phyloP scores from a whole-genome alignment of 768 basidiomycete genomes.

The Phlegmacium glaucopus region DNA sequence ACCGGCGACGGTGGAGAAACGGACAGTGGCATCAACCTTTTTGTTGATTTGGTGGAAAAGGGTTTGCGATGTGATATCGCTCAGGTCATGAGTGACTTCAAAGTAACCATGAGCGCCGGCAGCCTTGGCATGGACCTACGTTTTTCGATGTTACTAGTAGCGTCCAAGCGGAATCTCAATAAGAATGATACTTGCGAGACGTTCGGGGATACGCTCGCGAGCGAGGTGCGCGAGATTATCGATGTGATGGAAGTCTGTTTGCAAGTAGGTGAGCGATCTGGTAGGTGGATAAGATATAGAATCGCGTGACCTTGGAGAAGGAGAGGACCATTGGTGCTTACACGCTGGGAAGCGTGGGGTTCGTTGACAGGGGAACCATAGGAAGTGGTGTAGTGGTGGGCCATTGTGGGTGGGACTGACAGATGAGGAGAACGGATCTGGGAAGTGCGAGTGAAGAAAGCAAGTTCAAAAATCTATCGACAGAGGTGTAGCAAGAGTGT shows the following conservation, averaged over 20 bases:
- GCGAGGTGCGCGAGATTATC: slow-evolving; percentile 91
- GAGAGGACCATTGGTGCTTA: no score
- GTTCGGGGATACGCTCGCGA: slow-evolving; percentile 94
- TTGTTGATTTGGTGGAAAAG: slow-evolving; percentile 65
- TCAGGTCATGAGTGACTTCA: slow-evolving; percentile 81
- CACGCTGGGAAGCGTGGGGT: no score
- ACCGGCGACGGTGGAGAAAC: slow-evolving; percentile 94
- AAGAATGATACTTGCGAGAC: slow-evolving; percentile 54
- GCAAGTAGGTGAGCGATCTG: no score
- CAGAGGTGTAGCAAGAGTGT: no score
- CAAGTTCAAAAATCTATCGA: no score
- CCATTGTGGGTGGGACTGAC: no score
- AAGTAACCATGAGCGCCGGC: slow-evolving; percentile 94
- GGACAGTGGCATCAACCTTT: slow-evolving; percentile 70
- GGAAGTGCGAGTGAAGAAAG: no score
- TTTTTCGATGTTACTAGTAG: slow-evolving; percentile 24
- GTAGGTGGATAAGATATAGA: no score
- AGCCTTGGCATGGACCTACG: slow-evolving; percentile 87
- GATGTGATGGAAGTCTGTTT: slow-evolving; percentile 90
- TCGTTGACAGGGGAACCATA: no score
- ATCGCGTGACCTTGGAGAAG: no score
- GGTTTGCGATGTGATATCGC: slow-evolving; percentile 72
- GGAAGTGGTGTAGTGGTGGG: no score
- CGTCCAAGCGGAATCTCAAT: not conserved
- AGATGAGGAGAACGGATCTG: no score